These are phyloP conservation scores for Malus orientalis DNA, from an alignment of 306 rosid species.

Conservation along the genomic window DNA sequence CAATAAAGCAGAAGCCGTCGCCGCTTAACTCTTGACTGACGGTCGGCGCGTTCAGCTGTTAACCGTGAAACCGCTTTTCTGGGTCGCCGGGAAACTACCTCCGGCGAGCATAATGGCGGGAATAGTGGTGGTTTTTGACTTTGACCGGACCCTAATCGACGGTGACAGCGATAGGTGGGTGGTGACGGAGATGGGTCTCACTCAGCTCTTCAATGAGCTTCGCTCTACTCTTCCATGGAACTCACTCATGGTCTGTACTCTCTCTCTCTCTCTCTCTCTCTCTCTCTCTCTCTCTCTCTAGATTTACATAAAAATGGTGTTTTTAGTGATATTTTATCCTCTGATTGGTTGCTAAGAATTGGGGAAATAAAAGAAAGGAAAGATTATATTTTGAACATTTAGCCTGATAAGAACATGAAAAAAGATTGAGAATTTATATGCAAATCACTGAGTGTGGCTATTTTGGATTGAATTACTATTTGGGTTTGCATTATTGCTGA, in stretches of 20 bases:
- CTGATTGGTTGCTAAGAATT: neutral
- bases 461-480: neutral
- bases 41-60: neutral
- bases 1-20: neutral
- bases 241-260: constrained; percentile 51
- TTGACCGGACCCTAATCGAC: constrained; percentile 70
- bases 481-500: neutral
- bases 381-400: neutral
- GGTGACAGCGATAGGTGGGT: constrained; percentile 80
- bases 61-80: neutral
- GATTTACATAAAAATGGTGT: neutral
- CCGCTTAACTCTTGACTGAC: neutral
- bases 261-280: neutral
- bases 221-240: constrained; percentile 61
- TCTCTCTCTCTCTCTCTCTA: neutral
- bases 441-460: neutral
- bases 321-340: neutral
- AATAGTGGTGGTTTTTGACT: constrained; percentile 52
- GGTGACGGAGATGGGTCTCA: constrained; percentile 51
- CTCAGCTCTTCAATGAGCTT: constrained; percentile 43
- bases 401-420: neutral
- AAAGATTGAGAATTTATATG: neutral
- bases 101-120: constrained; percentile 32
- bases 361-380: neutral
- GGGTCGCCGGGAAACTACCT: constrained; percentile 7